Evolutionary conservation across 2,329 filamentous ascomycete genomes (phyloP), one percentile per base, ranked within the genome.

Genomic region (Niveomyces coronatus): DNA sequence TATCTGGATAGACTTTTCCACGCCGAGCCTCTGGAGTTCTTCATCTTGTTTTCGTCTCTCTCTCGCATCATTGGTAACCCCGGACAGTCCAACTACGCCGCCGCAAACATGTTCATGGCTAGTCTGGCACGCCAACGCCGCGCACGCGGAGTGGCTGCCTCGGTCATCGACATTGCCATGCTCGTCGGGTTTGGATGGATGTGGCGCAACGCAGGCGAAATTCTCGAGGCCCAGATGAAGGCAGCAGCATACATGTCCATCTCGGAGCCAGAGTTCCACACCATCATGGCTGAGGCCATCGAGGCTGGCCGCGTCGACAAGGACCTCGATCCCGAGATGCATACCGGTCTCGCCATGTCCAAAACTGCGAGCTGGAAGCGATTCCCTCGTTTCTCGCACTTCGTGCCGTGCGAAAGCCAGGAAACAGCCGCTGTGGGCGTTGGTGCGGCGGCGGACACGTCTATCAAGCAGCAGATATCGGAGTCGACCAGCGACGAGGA

Each of bases 71-170:
- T 49, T 5, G 60, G 60, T 3, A 56, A 55, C 32, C 17, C 31
- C 7, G 54, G 52, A 5, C 68, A 74, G 44, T 45, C 56, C 3
- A 66, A 62, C 44, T 74, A 74, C 41, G 48, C 53, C 1, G 62
- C 64, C 0, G 66, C 61, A 3, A 70, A 70, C 44, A 43, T 44
- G 3, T 73, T 57, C 50, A 61, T 71, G 56, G 46, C 45, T 7
- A 45, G 45, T 1, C 46, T 73, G 0, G 61, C 56, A 1, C 32
- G 44, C 1, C 51, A 63, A 13, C 49, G 68, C 4, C 42, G 59
- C 0, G 45, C 44, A 2, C 54, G 60, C 4, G 65, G 65, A 0
- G 40, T 65, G 0, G 52, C 57, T 4, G 66, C 44, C 1, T 61
- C 58, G 1, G 51, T 53, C 2, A 51, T 69, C 19, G 46, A 62